These are phyloP conservation scores for Trichoderma arundinaceum DNA, from an alignment of 2,329 filamentous ascomycete species.

Conservation along the genomic window DNA sequence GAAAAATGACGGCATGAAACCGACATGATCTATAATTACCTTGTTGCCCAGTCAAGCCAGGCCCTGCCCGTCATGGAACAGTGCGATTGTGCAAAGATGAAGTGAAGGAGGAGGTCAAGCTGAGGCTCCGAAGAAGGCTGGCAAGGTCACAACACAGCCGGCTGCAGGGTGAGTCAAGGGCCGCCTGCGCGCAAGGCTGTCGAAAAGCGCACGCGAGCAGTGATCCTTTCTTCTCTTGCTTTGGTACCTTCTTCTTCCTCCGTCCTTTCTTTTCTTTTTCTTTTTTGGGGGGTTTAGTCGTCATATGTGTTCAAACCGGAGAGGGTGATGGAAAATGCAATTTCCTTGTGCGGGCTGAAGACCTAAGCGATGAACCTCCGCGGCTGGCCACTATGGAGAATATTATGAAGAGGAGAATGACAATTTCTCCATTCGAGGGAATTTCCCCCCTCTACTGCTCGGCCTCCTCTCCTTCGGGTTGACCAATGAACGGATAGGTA, in stretches of 20 bases:
- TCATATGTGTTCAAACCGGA: neutral
- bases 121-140: neutral
- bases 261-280: neutral
- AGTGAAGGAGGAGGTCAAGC: neutral
- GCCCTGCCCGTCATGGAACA: neutral
- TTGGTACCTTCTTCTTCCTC: neutral
- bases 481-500: constrained; percentile 29
- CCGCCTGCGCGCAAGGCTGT: constrained; percentile 18
- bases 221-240: neutral
- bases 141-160: neutral
- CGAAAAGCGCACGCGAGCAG: neutral
- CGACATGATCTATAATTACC: constrained; percentile 1
- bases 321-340: neutral
- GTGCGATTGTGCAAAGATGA: constrained; percentile 1
- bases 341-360: constrained; percentile 2
- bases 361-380: constrained; percentile 4
- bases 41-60: neutral
- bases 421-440: constrained; percentile 19
- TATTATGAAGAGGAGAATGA: constrained; percentile 13
- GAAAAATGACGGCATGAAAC: constrained; percentile 4
- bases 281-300: neutral
- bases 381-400: constrained; percentile 2
- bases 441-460: constrained; percentile 13
- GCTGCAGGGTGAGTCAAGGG: constrained; percentile 13
- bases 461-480: constrained; percentile 10